phyloP scores from a whole-genome alignment of 768 basidiomycete genomes.

The Mycena capillaripes region DNA sequence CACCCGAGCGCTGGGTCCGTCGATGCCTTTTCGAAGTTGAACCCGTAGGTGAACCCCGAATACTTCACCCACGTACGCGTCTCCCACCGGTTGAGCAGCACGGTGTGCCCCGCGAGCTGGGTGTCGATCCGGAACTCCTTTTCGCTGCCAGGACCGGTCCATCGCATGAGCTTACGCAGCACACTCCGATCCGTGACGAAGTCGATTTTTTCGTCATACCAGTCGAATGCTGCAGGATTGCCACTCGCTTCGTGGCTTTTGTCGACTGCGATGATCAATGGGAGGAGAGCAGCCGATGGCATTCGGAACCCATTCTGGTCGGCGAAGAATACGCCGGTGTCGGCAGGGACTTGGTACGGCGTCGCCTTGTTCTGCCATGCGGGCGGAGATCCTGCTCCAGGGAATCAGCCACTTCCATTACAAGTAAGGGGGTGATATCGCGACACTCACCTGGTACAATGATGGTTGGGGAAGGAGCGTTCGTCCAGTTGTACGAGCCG shows the following conservation, averaged over 20 bases:
- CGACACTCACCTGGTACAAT: constrained; percentile 59
- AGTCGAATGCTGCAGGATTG: constrained; percentile 44
- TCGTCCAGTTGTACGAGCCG: constrained; percentile 70
- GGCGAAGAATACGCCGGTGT: constrained; percentile 62
- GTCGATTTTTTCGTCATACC: constrained; percentile 52
- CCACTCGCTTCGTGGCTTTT: constrained; percentile 38
- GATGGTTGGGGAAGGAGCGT: constrained; percentile 60
- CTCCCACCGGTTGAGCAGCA: constrained; percentile 76
- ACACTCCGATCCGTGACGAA: constrained; percentile 67
- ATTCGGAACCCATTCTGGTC: constrained; percentile 72
- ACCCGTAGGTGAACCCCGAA: constrained; percentile 63
- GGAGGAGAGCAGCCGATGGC: constrained; percentile 52
- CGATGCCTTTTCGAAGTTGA: constrained; percentile 72
- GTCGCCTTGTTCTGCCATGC: constrained; percentile 64
- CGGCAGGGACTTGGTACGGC: constrained; percentile 69
- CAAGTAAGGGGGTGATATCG: constrained; percentile 45
- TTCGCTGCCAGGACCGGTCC: constrained; percentile 56
- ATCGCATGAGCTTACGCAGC: constrained; percentile 66
- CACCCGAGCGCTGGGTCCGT: constrained; percentile 65
- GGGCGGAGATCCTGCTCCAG: constrained; percentile 68
- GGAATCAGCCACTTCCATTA: neutral
- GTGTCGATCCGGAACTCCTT: constrained; percentile 79
- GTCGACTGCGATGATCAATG: constrained; percentile 65
- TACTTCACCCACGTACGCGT: constrained; percentile 50
- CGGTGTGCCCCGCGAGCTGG: constrained; percentile 74